Percentiles rank a stretch among this genome's conserved stretches.
phyloP scores from a whole-genome alignment of 192 early-diverging fungal species.

The Coemansia sp. region DNA sequence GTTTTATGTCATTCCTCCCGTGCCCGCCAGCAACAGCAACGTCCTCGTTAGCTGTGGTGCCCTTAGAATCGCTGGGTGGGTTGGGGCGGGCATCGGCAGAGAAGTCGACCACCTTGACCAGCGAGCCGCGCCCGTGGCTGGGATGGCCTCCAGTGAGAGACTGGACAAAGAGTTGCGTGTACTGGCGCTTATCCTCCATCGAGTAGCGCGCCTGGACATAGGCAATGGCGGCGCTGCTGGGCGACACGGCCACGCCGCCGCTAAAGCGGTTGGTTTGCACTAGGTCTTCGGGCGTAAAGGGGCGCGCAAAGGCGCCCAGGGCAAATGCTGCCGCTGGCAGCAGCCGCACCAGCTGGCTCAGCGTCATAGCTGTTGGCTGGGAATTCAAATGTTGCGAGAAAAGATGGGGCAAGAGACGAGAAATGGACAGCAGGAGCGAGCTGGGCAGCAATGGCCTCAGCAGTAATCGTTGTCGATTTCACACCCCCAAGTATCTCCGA shows the following conservation, averaged over 20 bases:
- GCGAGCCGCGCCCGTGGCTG: not conserved
- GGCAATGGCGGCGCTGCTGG: slow-evolving; percentile 50
- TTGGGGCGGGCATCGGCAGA: slow-evolving; percentile 29
- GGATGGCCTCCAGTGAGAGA: not conserved
- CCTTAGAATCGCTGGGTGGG: slow-evolving; percentile 7
- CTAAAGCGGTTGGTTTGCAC: slow-evolving; percentile 60
- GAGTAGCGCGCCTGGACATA: slow-evolving; percentile 62
- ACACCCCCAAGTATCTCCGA: no score
- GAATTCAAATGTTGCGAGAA: not conserved
- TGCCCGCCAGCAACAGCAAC: not conserved
- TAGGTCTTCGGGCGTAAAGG: slow-evolving; percentile 58
- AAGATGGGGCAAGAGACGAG: not conserved
- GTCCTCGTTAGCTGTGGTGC: not conserved
- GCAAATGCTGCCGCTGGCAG: slow-evolving; percentile 20
- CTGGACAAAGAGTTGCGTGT: slow-evolving; percentile 46
- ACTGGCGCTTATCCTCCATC: slow-evolving; percentile 53
- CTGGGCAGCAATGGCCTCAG: no score
- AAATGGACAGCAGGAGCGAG: no score
- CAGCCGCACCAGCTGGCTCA: slow-evolving; percentile 6
- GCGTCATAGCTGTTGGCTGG: not conserved
- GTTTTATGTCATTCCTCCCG: slow-evolving; percentile 9
- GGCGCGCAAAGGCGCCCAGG: slow-evolving; percentile 24
- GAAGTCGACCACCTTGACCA: slow-evolving; percentile 4
- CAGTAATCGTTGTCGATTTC: no score
- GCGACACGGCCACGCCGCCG: slow-evolving; percentile 51